Evolutionary conservation across 1,284 basidiomycete genomes (phyloP).

Genomic region (Sutorius eximius): DNA sequence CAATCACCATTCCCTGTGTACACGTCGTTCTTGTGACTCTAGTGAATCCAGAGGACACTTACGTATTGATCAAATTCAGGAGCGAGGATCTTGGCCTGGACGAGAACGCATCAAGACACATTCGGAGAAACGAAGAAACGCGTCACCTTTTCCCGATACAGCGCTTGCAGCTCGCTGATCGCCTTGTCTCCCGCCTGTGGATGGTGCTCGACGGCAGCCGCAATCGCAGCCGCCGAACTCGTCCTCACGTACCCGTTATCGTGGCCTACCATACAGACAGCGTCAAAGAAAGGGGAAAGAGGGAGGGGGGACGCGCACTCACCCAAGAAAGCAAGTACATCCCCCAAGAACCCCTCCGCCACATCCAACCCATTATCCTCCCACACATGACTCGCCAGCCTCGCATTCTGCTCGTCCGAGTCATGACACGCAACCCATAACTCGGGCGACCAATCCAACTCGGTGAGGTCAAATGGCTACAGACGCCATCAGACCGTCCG

Average conservation of each 20-base stretch:
- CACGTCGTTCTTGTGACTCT: neutral
- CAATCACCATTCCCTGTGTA: constrained; percentile 87
- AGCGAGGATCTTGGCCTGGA: constrained; percentile 77
- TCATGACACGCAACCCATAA: constrained; percentile 92
- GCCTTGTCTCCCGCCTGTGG: constrained; percentile 60
- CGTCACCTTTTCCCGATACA: constrained; percentile 83
- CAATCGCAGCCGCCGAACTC: constrained; percentile 73
- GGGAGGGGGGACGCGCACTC: neutral
- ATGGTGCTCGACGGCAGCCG: constrained; percentile 76
- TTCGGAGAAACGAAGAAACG: neutral
- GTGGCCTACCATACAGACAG: constrained; percentile 53
- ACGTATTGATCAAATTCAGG: constrained; percentile 92
- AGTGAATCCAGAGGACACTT: constrained; percentile 28
- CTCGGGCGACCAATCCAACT: constrained; percentile 89
- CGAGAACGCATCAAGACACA: neutral
- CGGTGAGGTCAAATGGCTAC: constrained; percentile 92
- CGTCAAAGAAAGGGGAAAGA: neutral
- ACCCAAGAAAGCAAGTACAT: constrained; percentile 76
- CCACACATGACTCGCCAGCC: constrained; percentile 85
- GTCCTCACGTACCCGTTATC: constrained; percentile 80
- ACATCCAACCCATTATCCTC: constrained; percentile 96
- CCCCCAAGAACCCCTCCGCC: constrained; percentile 67
- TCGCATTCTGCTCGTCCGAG: constrained; percentile 87
- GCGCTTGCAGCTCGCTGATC: constrained; percentile 57
- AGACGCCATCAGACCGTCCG: constrained; percentile 31